These are phyloP conservation scores for Saturnispora kantuleensis DNA, from an alignment of 805 yeast genomes.

Conservation along the genomic window DNA sequence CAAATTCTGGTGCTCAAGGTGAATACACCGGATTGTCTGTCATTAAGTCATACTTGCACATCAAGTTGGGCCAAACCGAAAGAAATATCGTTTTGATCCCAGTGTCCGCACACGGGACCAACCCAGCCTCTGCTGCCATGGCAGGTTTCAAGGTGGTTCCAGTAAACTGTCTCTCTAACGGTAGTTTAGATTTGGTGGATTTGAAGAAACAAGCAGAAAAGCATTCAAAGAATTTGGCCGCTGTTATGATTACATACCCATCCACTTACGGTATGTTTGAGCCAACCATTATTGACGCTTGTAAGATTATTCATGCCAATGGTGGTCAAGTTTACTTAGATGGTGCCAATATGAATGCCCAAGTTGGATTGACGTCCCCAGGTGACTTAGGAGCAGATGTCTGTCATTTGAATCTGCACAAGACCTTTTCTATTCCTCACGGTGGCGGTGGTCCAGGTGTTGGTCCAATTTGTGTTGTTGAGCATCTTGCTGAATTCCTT, in stretches of 20 bases:
- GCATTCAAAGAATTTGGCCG: conserved; percentile 65
- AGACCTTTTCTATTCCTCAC: conserved; percentile 95
- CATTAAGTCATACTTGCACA: conserved; percentile 60
- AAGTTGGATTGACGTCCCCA: conserved; percentile 93
- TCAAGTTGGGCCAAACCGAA: conserved; percentile 55
- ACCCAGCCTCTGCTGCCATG: conserved; percentile 98
- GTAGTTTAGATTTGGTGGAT: conserved; percentile 78
- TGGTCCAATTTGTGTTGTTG: conserved; percentile 91
- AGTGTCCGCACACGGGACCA: conserved; percentile 96
- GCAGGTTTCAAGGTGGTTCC: conserved; percentile 90
- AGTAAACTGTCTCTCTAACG: conserved; percentile 76
- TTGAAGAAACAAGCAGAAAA: conserved; percentile 61
- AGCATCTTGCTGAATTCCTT: conserved; percentile 68
- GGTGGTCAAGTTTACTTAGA: conserved; percentile 97
- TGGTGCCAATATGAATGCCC: conserved; percentile 99
- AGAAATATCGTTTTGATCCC: conserved; percentile 91
- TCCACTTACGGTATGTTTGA: conserved; percentile 96
- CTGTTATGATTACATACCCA: conserved; percentile 95
- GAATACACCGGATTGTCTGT: conserved; percentile 91
- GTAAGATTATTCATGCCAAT: conserved; percentile 68
- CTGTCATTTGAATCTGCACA: conserved; percentile 92
- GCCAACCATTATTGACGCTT: conserved; percentile 78
- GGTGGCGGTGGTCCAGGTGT: conserved; percentile 99
- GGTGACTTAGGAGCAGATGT: conserved; percentile 98
- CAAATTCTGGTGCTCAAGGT: conserved; percentile 98